Percentiles rank a stretch among this genome's conserved stretches.
Conservation (phyloP, 2,329 filamentous ascomycete genomes). For the Fusarium sp. region DNA sequence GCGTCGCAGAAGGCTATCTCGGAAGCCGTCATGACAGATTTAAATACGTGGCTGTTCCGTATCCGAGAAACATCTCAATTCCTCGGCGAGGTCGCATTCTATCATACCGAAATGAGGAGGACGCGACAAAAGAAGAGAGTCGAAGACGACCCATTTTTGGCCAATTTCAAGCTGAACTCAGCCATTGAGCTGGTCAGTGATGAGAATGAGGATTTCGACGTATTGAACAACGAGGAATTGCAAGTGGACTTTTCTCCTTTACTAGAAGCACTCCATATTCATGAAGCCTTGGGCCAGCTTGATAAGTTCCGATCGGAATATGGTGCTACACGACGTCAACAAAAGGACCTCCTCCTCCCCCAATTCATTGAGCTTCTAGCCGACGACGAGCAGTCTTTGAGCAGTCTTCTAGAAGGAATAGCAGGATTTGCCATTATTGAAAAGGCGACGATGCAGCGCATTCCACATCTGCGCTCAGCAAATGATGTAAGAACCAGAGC, state of each 20-base stretch:
- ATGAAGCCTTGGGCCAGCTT: conserved; percentile 91
- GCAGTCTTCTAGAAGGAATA: conserved; percentile 91
- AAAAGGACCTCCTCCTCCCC: conserved; percentile 91
- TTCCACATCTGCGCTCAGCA: conserved; percentile 82
- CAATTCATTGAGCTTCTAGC: conserved; percentile 79
- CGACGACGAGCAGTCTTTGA: conserved; percentile 87
- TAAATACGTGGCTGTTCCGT: conserved; percentile 96
- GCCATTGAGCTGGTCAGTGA: conserved; percentile 95
- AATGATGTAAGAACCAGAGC: conserved; percentile 75
- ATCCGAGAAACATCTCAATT: conserved; percentile 97
- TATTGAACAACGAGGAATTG: conserved; percentile 93
- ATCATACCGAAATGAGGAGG: conserved; percentile 90
- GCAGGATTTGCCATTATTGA: conserved; percentile 97
- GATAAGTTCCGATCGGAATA: conserved; percentile 94
- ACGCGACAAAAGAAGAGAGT: conserved; percentile 85
- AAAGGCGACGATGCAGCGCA: conserved; percentile 89
- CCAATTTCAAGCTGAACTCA: conserved; percentile 92
- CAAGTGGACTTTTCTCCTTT: conserved; percentile 95
- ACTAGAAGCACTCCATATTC: conserved; percentile 95
- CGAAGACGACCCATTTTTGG: conserved; percentile 79
- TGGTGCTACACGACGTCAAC: conserved; percentile 86
- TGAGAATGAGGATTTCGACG: conserved; percentile 94
- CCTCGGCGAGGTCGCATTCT: conserved; percentile 94
- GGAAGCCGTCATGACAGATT: conserved; percentile 94
- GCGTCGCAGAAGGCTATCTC: conserved; percentile 92